Base-by-base conservation (phyloP, 116 monocot genomes). In the Posidonia oceanica region DNA sequence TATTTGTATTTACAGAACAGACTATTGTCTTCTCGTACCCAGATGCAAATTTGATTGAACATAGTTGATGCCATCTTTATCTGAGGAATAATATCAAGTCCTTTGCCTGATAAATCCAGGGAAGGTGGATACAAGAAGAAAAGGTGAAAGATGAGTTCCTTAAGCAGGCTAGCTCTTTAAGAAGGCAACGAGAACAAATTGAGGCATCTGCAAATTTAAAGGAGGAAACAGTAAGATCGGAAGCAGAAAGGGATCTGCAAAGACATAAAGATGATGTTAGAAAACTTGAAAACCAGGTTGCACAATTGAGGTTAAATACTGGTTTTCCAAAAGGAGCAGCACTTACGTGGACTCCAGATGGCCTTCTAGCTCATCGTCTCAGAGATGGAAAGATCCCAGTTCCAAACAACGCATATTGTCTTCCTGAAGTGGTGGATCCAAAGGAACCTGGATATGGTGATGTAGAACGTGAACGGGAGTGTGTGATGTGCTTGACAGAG, bases 401-500 rank as follows among this genome's bases (percentile, higher is more conserved):
- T 13, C 18, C 17, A 11, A 77, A 71, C 37, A 76, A 59, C 3
- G 39, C 36, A 5, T 41, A 66, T 13, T 59, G 39, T 14, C 56
- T 78, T 20, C 29, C 64, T 0, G 74, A 77, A 21, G 52, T 76
- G 6, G 20, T 63, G 18, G 14, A 76, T 57, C 36, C 55, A 14
- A 61, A 63, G 51, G 82, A 80, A 5, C 2, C 53, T 3, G 76
- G 42, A 55, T 3, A 18, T 48, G 77, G 60, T 23, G 80, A 79
- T 13, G 29, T 87, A 54, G 72, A 68, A 63, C 80, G 80, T 3
- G 87, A 87, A 11, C 60, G 81, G 23, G 87, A 87, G 37, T 87
- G 87, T 42, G 87, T 83, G 0, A 83, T 87, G 78, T 87, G 87
- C 76, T 67, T 87, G 81, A 64, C 22, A 7, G 87, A 87, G 36